Conservation (phyloP, 225 moss, liverwort and hornwort genomes). For the Polytrichum formosum region DNA sequence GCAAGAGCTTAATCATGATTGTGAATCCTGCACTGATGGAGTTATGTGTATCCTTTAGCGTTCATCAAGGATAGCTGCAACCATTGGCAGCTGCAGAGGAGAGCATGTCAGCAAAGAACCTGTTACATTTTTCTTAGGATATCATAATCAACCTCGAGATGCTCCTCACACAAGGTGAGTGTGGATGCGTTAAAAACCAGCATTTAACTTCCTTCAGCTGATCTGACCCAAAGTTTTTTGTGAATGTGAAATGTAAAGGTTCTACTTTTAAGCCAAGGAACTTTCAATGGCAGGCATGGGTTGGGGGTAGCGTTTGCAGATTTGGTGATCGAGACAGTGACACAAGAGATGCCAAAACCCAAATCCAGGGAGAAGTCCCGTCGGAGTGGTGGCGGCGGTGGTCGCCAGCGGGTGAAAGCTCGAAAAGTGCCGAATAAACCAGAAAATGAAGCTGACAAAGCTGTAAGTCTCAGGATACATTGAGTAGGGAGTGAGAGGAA, state of each 20-base stretch:
- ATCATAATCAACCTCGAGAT: slow-evolving; percentile 1
- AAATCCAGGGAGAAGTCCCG: slow-evolving; percentile 43
- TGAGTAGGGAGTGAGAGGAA: slow-evolving; percentile 13
- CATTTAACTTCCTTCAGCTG: no score
- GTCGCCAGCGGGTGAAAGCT: slow-evolving; percentile 59
- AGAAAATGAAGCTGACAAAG: slow-evolving; percentile 35
- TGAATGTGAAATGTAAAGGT: no score
- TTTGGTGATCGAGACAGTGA: slow-evolving; percentile 44
- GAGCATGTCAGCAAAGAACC: slow-evolving; percentile 24
- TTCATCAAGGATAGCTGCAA: slow-evolving; percentile 21
- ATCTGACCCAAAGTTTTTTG: no score
- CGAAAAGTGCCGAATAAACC: slow-evolving; percentile 30
- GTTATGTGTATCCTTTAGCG: slow-evolving; percentile 9
- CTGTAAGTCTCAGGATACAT: slow-evolving; percentile 39
- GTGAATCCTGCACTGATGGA: no score
- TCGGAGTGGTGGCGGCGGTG: slow-evolving; percentile 47
- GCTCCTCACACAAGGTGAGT: slow-evolving; percentile 20
- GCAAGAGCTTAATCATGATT: no score
- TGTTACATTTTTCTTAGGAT: slow-evolving; percentile 10
- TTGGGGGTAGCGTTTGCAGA: slow-evolving; percentile 40
- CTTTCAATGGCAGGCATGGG: slow-evolving; percentile 21
- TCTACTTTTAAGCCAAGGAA: not conserved
- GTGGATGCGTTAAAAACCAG: not conserved
- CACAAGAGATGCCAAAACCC: slow-evolving; percentile 32
- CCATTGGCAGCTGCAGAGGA: slow-evolving; percentile 29